Conservation (phyloP, 2,329 filamentous ascomycete genomes). For the Fusarium pseudonygamai region DNA sequence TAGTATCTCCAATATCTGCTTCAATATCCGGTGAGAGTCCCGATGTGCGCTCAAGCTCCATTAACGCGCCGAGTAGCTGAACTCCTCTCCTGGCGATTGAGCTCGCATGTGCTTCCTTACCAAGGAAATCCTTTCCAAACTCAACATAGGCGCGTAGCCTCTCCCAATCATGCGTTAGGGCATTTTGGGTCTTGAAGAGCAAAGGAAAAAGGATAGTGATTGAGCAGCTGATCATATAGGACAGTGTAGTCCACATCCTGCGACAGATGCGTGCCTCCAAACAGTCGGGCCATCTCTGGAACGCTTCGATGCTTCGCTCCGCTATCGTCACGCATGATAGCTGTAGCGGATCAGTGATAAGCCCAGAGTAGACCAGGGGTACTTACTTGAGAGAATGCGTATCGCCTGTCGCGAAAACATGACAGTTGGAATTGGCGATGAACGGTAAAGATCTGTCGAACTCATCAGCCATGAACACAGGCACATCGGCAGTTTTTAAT, state of each 20-base stretch:
- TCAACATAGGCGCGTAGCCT: neutral
- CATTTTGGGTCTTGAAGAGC: neutral
- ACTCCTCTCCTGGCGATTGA: neutral
- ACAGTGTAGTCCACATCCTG: slow-evolving; percentile 1
- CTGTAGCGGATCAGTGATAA: neutral
- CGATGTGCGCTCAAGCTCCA: neutral
- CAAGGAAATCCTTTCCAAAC: neutral
- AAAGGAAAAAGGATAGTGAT: neutral
- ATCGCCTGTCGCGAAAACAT: neutral
- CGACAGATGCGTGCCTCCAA: neutral
- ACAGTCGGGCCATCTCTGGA: neutral
- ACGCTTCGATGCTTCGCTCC: neutral
- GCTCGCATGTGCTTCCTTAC: neutral
- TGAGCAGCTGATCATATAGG: slow-evolving; percentile 1
- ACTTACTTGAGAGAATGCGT: neutral
- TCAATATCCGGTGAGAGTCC: neutral
- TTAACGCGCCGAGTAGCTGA: neutral
- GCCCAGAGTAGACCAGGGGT: rapidly evolving
- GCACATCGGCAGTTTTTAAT: rapidly evolving
- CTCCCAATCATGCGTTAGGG: neutral
- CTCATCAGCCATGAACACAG: neutral
- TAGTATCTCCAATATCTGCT: neutral
- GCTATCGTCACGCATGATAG: neutral
- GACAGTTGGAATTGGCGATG: slow-evolving; percentile 2
- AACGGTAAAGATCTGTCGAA: neutral